Conservation (phyloP, 192 early-diverging fungal genomes). For the Entomortierella parvispora region DNA sequence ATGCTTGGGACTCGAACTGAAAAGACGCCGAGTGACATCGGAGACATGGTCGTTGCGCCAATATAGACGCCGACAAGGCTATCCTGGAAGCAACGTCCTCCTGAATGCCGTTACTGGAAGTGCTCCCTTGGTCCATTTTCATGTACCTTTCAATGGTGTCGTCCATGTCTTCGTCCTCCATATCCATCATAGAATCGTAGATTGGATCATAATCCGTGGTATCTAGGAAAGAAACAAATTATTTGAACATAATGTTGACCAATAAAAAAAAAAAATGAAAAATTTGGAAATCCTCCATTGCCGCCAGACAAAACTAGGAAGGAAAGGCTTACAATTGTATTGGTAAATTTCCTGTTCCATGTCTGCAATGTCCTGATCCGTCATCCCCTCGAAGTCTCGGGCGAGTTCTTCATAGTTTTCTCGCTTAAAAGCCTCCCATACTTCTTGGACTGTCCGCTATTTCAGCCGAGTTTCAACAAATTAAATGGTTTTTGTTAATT, state of each 20-base stretch:
- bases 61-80: slow-evolving; percentile 19
- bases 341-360: slow-evolving; percentile 42
- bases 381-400: slow-evolving; percentile 23
- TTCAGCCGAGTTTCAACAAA: not conserved
- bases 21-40: slow-evolving; percentile 21
- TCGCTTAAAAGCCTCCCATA: slow-evolving; percentile 40
- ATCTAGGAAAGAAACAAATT: slow-evolving; percentile 3
- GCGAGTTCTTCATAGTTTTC: slow-evolving; percentile 31
- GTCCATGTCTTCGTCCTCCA: slow-evolving; percentile 27
- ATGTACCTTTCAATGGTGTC: slow-evolving; percentile 34
- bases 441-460: slow-evolving; percentile 36
- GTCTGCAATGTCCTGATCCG: slow-evolving; percentile 35
- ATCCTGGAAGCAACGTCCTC: slow-evolving; percentile 47
- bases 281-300: not conserved
- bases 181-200: slow-evolving; percentile 30
- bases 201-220: slow-evolving; percentile 27
- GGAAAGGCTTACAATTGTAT: slow-evolving; percentile 17
- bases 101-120: slow-evolving; percentile 3
- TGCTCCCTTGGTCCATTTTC: slow-evolving; percentile 6
- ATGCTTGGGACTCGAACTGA: slow-evolving; percentile 12
- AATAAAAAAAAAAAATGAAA: not conserved
- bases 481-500: not conserved
- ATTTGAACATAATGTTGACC: too few species aligned
- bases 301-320: not conserved
- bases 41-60: slow-evolving; percentile 15